Evolutionary conservation across 1,284 basidiomycete genomes (phyloP).

Genomic region (Irpex sp.): DNA sequence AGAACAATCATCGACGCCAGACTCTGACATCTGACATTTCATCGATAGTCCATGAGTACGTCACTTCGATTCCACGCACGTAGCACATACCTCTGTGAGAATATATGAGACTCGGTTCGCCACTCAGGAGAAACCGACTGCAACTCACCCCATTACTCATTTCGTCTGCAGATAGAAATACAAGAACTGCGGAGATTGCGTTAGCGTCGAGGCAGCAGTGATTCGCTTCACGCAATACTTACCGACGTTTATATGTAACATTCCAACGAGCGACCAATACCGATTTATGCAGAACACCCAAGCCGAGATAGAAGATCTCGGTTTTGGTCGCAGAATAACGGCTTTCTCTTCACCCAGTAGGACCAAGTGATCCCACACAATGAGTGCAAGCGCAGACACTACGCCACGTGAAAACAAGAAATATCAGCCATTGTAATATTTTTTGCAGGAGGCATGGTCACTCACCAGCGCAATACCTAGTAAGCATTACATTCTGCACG

Average conservation of each 20-base stretch:
- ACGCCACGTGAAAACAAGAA: background rate
- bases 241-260: background rate
- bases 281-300: background rate
- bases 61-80: background rate
- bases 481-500: background rate
- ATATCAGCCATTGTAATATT: background rate
- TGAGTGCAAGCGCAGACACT: background rate
- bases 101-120: background rate
- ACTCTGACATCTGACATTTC: background rate
- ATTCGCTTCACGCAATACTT: background rate
- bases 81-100: background rate
- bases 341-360: background rate
- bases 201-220: background rate
- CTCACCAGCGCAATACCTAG: background rate
- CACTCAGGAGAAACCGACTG: background rate
- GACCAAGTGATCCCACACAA: background rate
- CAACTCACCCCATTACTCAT: background rate
- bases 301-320: background rate
- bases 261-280: background rate
- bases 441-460: background rate
- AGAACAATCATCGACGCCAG: background rate
- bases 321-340: background rate
- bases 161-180: background rate
- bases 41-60: too few species aligned
- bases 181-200: background rate